Evolutionary conservation across 2,329 filamentous ascomycete genomes (phyloP), one percentile per base, ranked within the genome.

Genomic region (Epichloe elymi): DNA sequence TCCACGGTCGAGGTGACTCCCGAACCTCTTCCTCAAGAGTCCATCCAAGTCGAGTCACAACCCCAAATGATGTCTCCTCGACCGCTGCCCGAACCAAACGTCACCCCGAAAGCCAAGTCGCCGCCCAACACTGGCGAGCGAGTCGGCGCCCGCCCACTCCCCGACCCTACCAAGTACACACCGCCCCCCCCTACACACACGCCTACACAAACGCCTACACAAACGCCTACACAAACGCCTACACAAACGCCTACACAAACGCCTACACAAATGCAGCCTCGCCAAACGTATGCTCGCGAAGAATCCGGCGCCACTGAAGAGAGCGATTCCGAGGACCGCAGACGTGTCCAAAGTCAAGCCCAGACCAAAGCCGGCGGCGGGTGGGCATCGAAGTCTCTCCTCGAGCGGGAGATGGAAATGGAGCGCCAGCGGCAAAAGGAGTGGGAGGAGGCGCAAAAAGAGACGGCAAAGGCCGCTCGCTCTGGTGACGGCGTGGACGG

Each of bases 331-430:
- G 80, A 85, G 59, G 79, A 83, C 61, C 74, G 77, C 23, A 74
- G 79, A 3, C 79, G 82, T 12, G 66, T 69, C 1, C 74, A 78
- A 49, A 72, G 76, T 11, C 81, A 85, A 60, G 66, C 69, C 46
- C 74, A 78, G 62, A 83, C 80, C 19, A 81, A 80, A 63, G 77
- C 80, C 1, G 76, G 71, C 1, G 76, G 71, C 30, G 80, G 78
- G 0, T 80, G 76, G 76, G 80, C 80, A 1, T 75, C 75, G 56
- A 86, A 84, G 69, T 85, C 82, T 0, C 73, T 89, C 10, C 75
- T 89, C 1, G 86, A 89, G 67, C 79, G 83, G 30, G 86, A 90
- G 66, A 88, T 89, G 83, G 85, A 90, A 64, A 73, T 84, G 63
- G 86, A 90, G 66, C 74, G 86, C 8, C 79, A 88, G 68, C 74